These are phyloP conservation scores for Pezicula neosporulosa DNA, from an alignment of 2,329 filamentous ascomycete species.

Conservation along the genomic window DNA sequence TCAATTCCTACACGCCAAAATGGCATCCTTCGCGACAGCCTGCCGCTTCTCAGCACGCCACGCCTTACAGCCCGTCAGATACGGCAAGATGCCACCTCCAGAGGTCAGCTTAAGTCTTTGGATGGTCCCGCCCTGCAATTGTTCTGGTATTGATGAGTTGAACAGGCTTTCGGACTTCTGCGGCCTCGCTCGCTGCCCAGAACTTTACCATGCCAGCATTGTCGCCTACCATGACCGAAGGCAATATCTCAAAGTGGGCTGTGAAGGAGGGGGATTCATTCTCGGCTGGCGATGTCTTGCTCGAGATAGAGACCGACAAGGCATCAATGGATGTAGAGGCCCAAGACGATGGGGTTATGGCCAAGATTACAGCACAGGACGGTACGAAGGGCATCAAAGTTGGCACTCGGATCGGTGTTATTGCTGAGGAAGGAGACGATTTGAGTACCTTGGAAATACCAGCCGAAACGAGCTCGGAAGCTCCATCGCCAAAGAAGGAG, in stretches of 20 bases:
- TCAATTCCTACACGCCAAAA: constrained; percentile 33
- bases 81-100: constrained; percentile 47
- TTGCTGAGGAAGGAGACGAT: constrained; percentile 81
- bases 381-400: constrained; percentile 76
- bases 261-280: constrained; percentile 85
- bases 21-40: constrained; percentile 65
- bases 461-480: constrained; percentile 50
- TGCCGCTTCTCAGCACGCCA: constrained; percentile 61
- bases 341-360: constrained; percentile 81
- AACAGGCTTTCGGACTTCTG: constrained; percentile 61
- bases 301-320: constrained; percentile 94
- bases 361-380: constrained; percentile 75
- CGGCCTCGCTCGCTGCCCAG: constrained; percentile 66
- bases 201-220: constrained; percentile 91
- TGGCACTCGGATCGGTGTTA: constrained; percentile 75
- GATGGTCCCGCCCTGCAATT: constrained; percentile 7
- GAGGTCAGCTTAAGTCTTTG: constrained; percentile 46
- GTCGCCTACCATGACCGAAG: constrained; percentile 91
- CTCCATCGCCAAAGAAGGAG: constrained; percentile 22
- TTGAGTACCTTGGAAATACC: constrained; percentile 71
- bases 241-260: constrained; percentile 81
- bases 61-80: constrained; percentile 54
- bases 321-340: constrained; percentile 94
- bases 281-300: constrained; percentile 77
- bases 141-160: constrained; percentile 8